Conservation (phyloP, 2,329 filamentous ascomycete species). For the Ceratocystis destructans region DNA sequence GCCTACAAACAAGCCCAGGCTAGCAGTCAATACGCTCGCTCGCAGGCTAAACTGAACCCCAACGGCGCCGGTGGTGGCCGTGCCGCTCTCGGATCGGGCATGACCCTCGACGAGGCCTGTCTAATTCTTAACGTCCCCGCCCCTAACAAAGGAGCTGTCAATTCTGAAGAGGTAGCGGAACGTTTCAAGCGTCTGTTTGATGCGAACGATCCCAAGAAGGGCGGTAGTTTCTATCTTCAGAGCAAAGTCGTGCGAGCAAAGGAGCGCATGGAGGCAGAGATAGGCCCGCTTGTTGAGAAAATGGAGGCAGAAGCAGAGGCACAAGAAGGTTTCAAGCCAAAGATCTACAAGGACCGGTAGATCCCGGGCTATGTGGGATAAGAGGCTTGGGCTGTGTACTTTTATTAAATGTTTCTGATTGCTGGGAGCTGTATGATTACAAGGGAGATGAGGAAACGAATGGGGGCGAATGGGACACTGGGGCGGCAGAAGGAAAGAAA, state of each 20-base stretch:
- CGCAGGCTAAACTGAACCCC: conserved; percentile 48
- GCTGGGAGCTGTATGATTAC: conserved; percentile 1
- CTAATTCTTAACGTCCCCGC: conserved; percentile 93
- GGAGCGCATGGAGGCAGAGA: conserved; percentile 81
- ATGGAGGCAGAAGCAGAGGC: conserved; percentile 62
- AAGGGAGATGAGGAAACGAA: background rate
- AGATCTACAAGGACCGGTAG: conserved; percentile 78
- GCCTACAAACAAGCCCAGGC: conserved; percentile 93
- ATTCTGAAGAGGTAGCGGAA: conserved; percentile 65
- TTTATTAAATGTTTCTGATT: conserved; percentile 7
- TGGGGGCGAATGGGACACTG: background rate
- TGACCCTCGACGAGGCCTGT: conserved; percentile 93
- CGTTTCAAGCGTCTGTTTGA: conserved; percentile 94
- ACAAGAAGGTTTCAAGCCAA: conserved; percentile 82
- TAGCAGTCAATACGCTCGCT: conserved; percentile 65
- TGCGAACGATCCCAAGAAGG: conserved; percentile 84
- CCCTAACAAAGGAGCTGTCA: conserved; percentile 54
- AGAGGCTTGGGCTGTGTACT: conserved; percentile 4
- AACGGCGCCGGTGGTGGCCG: conserved; percentile 34
- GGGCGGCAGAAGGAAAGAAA: background rate
- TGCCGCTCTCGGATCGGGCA: conserved; percentile 47
- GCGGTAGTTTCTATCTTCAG: conserved; percentile 94
- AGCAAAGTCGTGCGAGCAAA: conserved; percentile 88
- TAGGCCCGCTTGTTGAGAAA: conserved; percentile 57
- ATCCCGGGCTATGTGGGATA: background rate